Percentiles rank a stretch among this genome's conserved stretches.
These are phyloP conservation scores for Scedosporium boydii DNA, from an alignment of 2,329 filamentous ascomycete species.

Conservation along the genomic window DNA sequence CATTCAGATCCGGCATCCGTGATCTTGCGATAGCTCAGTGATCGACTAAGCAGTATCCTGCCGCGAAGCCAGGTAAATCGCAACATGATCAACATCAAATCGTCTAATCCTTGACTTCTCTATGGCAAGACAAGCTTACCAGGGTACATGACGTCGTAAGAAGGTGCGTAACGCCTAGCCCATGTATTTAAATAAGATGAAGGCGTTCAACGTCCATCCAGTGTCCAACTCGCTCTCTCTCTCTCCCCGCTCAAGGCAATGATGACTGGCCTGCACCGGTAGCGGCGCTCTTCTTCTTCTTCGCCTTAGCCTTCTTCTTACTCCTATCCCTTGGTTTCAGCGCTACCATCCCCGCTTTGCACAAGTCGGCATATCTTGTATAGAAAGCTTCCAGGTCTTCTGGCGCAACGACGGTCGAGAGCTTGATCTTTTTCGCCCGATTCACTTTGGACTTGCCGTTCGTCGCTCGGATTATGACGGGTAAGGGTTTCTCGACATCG, in stretches of 20 bases:
- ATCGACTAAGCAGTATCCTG: too few species aligned
- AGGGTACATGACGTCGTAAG: too few species aligned
- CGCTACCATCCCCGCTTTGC: constrained; percentile 78
- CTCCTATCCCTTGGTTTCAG: constrained; percentile 91
- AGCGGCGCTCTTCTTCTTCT: constrained; percentile 48
- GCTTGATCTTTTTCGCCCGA: constrained; percentile 53
- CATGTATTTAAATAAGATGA: too few species aligned
- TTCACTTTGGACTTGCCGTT: constrained; percentile 62
- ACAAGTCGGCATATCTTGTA: constrained; percentile 75
- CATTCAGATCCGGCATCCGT: too few species aligned
- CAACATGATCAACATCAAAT: too few species aligned
- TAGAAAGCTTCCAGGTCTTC: constrained; percentile 75
- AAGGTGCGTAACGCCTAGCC: too few species aligned
- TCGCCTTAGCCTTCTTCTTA: constrained; percentile 73
- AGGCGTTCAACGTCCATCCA: too few species aligned
- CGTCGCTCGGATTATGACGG: constrained; percentile 73
- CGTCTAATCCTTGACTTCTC: too few species aligned
- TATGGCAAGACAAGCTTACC: too few species aligned
- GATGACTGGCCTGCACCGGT: not conserved
- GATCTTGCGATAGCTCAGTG: too few species aligned
- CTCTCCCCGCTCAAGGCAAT: not conserved
- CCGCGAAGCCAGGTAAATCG: too few species aligned
- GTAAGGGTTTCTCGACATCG: constrained; percentile 47
- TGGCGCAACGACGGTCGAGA: constrained; percentile 74
- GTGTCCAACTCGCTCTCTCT: too few species aligned